phyloP scores from a whole-genome alignment of 345 rosid genomes.

The Carallia pectinifolia region DNA sequence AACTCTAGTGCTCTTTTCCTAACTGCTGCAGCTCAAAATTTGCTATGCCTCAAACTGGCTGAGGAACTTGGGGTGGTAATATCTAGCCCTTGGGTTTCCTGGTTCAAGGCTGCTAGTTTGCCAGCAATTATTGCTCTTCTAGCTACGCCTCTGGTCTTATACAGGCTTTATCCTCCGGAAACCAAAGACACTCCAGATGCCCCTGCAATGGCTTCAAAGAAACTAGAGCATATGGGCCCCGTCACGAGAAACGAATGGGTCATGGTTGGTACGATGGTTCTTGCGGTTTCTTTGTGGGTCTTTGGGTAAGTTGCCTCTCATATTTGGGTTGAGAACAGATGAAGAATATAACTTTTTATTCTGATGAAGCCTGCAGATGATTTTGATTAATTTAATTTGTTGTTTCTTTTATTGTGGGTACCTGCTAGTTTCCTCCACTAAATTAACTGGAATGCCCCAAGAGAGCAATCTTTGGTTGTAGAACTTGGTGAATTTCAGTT shows the following conservation, averaged over 20 bases:
- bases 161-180: constrained; percentile 94
- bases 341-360: neutral
- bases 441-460: no score
- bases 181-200: constrained; percentile 92
- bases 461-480: neutral
- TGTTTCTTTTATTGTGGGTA: no score
- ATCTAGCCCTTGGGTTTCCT: constrained; percentile 84
- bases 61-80: constrained; percentile 88
- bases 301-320: constrained; percentile 55
- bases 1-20: constrained; percentile 96
- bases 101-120: constrained; percentile 94
- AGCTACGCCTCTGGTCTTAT: constrained; percentile 71
- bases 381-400: neutral
- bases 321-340: neutral
- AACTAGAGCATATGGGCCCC: constrained; percentile 78
- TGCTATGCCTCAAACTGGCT: constrained; percentile 87
- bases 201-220: constrained; percentile 83
- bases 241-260: constrained; percentile 80
- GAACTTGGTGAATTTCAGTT: neutral
- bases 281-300: constrained; percentile 92
- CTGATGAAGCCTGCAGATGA: neutral
- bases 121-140: constrained; percentile 75
- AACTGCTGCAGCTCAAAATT: constrained; percentile 95
- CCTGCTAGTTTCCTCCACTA: no score
- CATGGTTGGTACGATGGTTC: constrained; percentile 91